Base-by-base conservation (phyloP, 768 basidiomycete species). In the Mycena crocata region DNA sequence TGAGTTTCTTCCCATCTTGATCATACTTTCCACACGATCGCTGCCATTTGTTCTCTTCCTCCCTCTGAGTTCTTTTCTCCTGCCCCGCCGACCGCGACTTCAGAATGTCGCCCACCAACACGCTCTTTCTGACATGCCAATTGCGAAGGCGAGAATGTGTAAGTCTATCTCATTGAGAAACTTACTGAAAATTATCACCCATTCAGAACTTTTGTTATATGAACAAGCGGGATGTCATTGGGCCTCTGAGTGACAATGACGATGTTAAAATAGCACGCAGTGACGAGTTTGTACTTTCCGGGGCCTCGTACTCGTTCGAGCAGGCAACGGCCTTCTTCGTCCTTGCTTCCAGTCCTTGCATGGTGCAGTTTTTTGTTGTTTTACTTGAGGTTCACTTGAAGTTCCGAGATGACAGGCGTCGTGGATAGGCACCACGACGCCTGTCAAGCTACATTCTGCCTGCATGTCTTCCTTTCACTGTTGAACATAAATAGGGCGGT, bases 351-450 rank as follows among this genome's bases (percentile, higher is more conserved):
- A 67, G 40, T 76, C 19, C 67, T 76, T 8, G 74, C 73, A n/a
- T 76, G 76, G 74, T 77, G 32, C 35, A 68, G 61, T 24, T 64
- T 34, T 37, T 21, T 21, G 26, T 10, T 17, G 37, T 40, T 34
- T 12, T 7, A 17, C 31, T 1, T 32, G 78, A 78, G 78, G 70
- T 79, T 58, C 78, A 75, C 8, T 78, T 79, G 55, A 79, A 79
- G 52, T 71, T 76, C 51, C 30, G 72, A 71, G 68, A 68, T 44
- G 55, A 72, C 68, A 50, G 72, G 66, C 19, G 70, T 75, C 60
- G 30, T 79, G 32, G 73, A 73, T 12, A 77, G 74, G 61, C 74
- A 68, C 51, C 69, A 70, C 40, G 65, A 76, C n/a, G 48, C 77
- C 79, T 54, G 66, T 72, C 14, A 50, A 71, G 54, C 34, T 51